Conservation (phyloP, 306 rosid species). For the Sophora flavescens region DNA sequence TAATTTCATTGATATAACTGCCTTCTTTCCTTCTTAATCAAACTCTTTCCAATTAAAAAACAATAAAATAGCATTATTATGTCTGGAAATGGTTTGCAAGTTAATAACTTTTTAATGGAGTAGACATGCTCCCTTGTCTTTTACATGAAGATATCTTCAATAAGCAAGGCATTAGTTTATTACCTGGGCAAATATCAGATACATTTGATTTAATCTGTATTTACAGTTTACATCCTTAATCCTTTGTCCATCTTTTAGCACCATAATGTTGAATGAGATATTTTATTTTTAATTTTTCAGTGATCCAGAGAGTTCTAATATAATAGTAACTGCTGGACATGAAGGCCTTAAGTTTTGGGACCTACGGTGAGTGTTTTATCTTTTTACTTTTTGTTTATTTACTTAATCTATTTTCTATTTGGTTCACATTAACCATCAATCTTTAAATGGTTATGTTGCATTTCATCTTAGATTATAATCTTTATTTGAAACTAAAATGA, state of each 20-base stretch:
- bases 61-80: neutral
- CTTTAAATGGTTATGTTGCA: slow-evolving; percentile 24
- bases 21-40: slow-evolving; percentile 2
- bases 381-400: slow-evolving; percentile 9
- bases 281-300: slow-evolving; percentile 56
- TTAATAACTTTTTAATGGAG: neutral
- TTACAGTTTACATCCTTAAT: neutral
- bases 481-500: neutral
- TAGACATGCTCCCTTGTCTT: neutral
- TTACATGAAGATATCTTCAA: slow-evolving; percentile 28
- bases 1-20: slow-evolving; percentile 14
- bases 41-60: neutral
- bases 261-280: slow-evolving; percentile 9
- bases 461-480: slow-evolving; percentile 28
- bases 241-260: slow-evolving; percentile 35
- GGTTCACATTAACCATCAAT: slow-evolving; percentile 29
- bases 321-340: slow-evolving; percentile 86
- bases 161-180: slow-evolving; percentile 11
- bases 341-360: slow-evolving; percentile 97
- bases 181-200: slow-evolving; percentile 14
- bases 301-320: slow-evolving; percentile 72
- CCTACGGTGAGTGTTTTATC: slow-evolving; percentile 64
- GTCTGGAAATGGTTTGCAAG: slow-evolving; percentile 14
- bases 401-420: slow-evolving; percentile 4
- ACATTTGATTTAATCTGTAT: neutral